These are phyloP conservation scores for Calcarisporium arbuscula DNA, from an alignment of 2,329 filamentous ascomycete species.

Conservation along the genomic window DNA sequence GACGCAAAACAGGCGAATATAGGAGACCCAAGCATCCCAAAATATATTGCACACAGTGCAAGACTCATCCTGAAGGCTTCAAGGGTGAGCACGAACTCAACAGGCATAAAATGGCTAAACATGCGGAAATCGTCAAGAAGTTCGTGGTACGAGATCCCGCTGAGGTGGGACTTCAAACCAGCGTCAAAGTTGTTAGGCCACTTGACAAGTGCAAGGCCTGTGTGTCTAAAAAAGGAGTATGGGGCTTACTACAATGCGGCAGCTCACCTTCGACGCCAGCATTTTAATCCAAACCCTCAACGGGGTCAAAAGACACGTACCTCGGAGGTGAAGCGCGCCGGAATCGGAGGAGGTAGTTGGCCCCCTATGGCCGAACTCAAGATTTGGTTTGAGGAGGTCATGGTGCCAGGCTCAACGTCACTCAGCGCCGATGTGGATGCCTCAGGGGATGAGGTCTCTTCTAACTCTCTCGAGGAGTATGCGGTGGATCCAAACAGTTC, in stretches of 20 bases:
- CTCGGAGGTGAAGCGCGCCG: constrained; percentile 44
- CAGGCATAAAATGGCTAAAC: constrained; percentile 60
- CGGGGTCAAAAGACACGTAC: constrained; percentile 36
- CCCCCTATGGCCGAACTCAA: constrained; percentile 52
- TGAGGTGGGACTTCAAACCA: constrained; percentile 27
- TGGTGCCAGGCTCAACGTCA: too few species aligned
- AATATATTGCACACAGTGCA: constrained; percentile 64
- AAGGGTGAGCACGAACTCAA: constrained; percentile 79
- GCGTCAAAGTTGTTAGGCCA: constrained; percentile 52
- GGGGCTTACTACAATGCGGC: constrained; percentile 93
- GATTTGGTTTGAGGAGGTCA: constrained; percentile 54
- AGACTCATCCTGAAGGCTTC: constrained; percentile 70
- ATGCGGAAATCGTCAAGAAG: constrained; percentile 50
- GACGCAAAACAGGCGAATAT: too few species aligned
- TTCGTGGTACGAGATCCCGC: constrained; percentile 53
- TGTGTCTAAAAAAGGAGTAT: constrained; percentile 67
- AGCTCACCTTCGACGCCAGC: constrained; percentile 78
- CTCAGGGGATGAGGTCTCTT: constrained; percentile 26
- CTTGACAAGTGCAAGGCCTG: constrained; percentile 82
- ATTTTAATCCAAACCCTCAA: constrained; percentile 65
- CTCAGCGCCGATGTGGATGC: constrained; percentile 30
- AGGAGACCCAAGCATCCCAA: constrained; percentile 64
- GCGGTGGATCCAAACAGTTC: too few species aligned
- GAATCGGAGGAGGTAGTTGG: constrained; percentile 48
- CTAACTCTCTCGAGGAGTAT: constrained; percentile 10